Percentiles rank a stretch among this genome's conserved stretches.
phyloP scores from a whole-genome alignment of 1,284 basidiomycete species.

The Puccinia polysora region DNA sequence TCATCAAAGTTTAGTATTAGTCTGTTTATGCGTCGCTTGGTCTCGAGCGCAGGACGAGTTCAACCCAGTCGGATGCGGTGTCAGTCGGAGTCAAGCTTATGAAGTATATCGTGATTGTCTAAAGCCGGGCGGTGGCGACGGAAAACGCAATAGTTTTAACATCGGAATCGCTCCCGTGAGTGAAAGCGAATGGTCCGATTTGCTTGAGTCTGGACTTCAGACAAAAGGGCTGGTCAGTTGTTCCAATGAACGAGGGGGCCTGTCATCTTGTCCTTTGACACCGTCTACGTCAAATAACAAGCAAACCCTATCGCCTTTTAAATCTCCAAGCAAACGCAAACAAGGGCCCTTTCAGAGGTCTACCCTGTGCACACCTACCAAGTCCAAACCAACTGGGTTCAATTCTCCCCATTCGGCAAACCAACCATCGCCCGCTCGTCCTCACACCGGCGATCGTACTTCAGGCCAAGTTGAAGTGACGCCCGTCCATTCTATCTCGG shows the following conservation, averaged over 20 bases:
- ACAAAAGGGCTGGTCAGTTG: constrained; percentile 26
- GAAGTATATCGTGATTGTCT: constrained; percentile 31
- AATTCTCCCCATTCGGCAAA: constrained; percentile 3
- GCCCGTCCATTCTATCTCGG: constrained; percentile 21
- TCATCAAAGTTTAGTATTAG: constrained; percentile 39
- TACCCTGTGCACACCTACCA: constrained; percentile 14
- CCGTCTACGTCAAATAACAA: constrained; percentile 10
- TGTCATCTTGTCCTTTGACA: constrained; percentile 11
- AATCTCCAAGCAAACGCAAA: constrained; percentile 26
- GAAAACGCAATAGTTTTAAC: constrained; percentile 10
- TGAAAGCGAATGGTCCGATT: constrained; percentile 42
- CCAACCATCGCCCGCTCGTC: background rate
- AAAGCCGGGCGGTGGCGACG: constrained; percentile 3
- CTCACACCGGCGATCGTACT: background rate
- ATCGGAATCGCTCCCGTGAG: constrained; percentile 30
- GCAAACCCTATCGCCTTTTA: background rate
- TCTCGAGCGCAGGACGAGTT: constrained; percentile 26
- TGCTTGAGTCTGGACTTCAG: constrained; percentile 33
- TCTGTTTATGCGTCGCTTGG: constrained; percentile 40
- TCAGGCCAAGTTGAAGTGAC: background rate
- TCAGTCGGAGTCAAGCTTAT: constrained; percentile 20
- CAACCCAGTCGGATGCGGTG: background rate
- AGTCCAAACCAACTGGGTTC: constrained; percentile 13
- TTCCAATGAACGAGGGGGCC: constrained; percentile 9
- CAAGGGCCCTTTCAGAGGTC: constrained; percentile 19